These are phyloP conservation scores for Stephania japonica DNA, from an alignment of 164 flowering plant genomes.

Conservation along the genomic window DNA sequence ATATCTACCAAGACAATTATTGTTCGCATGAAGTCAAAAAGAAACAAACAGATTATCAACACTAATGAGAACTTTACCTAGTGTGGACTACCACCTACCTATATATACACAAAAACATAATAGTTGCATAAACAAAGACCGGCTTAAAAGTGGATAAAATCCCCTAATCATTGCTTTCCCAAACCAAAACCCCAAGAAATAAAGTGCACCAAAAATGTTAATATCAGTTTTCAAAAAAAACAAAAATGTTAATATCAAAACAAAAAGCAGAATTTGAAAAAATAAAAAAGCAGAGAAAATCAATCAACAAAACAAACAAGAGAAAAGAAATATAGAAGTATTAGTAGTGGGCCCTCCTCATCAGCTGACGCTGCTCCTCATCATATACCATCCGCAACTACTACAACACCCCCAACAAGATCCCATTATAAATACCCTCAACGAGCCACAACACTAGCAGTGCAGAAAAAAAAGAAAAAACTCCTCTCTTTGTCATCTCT, in stretches of 20 bases:
- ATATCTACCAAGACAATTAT: no score
- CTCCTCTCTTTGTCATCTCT: background rate
- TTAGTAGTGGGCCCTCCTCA: background rate
- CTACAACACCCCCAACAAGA: no score
- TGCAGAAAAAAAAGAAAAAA: no score
- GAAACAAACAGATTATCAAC: no score
- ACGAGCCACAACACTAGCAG: background rate
- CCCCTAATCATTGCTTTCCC: background rate
- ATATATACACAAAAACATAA: background rate
- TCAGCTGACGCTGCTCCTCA: constrained; percentile 1
- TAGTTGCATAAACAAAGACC: background rate
- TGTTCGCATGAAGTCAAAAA: no score
- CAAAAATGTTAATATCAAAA: no score
- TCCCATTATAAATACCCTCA: background rate
- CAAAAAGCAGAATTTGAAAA: no score
- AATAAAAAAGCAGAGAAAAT: no score
- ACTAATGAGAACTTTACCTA: background rate
- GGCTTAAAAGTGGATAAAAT: background rate
- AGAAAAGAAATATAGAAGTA: background rate
- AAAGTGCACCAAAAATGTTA: background rate
- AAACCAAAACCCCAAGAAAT: background rate
- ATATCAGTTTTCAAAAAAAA: no score
- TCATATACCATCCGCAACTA: background rate
- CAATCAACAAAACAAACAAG: background rate
- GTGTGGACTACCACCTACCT: background rate